Base-by-base conservation (phyloP, 78 protist genomes). In the Dictyostelium intermedium region DNA sequence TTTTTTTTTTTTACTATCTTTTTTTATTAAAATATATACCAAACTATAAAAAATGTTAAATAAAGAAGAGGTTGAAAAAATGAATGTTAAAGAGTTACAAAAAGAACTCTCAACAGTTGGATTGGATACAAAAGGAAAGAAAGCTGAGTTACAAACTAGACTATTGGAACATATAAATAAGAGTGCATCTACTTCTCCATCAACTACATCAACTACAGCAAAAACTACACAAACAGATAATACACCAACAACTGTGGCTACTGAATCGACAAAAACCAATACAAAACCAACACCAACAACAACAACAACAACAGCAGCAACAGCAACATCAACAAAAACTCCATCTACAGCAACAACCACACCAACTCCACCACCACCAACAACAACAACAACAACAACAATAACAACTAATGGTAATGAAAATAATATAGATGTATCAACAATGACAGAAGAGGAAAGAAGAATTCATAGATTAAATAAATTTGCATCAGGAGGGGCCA, bases 381-480 rank as follows among this genome's bases (percentile, higher is more conserved):
- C 72, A 27, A 10, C 85, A 30, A 7, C 91, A 69, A 1, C 91
- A 18, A 39, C 83, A 25, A 2, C 53, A 37, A 47, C 80, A 25
- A 72, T 10, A 18, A 30, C 27, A n/a, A 10, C 9, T 9, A 45
- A 5, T 30, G 11, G 50, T 18, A n/a, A 3, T 32, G 25, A 32
- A 11, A n/a, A 50, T 2, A 82, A 53, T n/a, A 34, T 23, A 13
- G 92, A 86, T 60, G 41, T 86, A n/a, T 1, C 60, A 61, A 74
- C 61, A n/a, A 86, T 86, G 92, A 86, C 92, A n/a, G 50, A 60
- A 9, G 66, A 86, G 61, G 80, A 86, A 78, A 86, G 92, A 86
- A 77, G 70, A 53, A 8, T 61, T 18, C 69, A 77, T 77, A 47
- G 92, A 74, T 34, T 43, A 8, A 74, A 86, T 32, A 74, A 78